A percentile compares a stretch with the other conserved stretches of the same genome.
These are phyloP conservation scores for Amanita rimosa DNA, from an alignment of 768 basidiomycete genomes.

Conservation along the genomic window DNA sequence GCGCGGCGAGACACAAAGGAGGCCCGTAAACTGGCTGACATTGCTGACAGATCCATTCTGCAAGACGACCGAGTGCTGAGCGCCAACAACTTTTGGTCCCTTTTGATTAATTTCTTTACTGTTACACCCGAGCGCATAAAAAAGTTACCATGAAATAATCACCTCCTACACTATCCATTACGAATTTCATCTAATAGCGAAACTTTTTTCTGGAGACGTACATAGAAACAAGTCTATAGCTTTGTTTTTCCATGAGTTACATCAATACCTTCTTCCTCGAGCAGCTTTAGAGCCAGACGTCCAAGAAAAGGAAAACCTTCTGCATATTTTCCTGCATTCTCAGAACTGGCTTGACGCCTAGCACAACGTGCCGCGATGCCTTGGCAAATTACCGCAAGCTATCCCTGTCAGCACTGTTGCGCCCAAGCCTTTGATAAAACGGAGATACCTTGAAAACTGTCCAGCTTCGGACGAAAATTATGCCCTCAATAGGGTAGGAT, in stretches of 20 bases:
- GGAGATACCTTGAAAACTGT: conserved; percentile 68
- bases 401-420: background rate
- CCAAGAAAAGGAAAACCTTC: conserved; percentile 52
- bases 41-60: conserved; percentile 58
- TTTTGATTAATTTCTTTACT: conserved; percentile 55
- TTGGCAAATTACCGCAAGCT: conserved; percentile 77
- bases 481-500: conserved; percentile 66
- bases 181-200: background rate
- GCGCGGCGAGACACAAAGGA: conserved; percentile 81
- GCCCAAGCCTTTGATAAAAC: background rate
- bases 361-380: conserved; percentile 86
- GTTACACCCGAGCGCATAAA: conserved; percentile 30
- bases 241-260: conserved; percentile 18
- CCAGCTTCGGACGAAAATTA: conserved; percentile 79
- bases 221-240: conserved; percentile 13
- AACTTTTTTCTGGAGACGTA: background rate
- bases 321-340: conserved; percentile 42
- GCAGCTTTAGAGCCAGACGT: conserved; percentile 41
- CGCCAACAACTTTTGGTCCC: conserved; percentile 64
- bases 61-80: conserved; percentile 48
- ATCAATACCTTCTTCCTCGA: conserved; percentile 41
- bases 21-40: conserved; percentile 57
- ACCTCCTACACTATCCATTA: background rate
- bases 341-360: conserved; percentile 82
- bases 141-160: background rate